phyloP scores from a whole-genome alignment of 805 yeast species.

The Cyberlindnera americana region DNA sequence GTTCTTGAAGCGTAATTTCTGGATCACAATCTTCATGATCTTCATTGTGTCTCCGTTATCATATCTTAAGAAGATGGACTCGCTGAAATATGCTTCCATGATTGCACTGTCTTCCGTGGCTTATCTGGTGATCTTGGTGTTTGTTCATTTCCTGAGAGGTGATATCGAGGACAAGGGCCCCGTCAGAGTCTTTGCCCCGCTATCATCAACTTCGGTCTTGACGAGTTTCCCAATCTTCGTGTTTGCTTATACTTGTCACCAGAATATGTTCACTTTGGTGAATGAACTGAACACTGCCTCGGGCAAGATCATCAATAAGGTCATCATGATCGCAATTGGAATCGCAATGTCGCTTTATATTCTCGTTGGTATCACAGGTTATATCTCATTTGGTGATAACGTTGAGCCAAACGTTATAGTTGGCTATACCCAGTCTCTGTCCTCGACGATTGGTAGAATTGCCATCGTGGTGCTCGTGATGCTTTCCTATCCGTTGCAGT shows the following conservation, averaged over 20 bases:
- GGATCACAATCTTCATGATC: conserved; percentile 58
- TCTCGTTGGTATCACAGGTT: conserved; percentile 77
- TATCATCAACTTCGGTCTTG: conserved; percentile 44
- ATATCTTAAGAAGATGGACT: conserved; percentile 70
- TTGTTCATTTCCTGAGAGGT: conserved; percentile 60
- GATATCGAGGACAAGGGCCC: conserved; percentile 55
- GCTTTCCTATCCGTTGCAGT: conserved; percentile 83
- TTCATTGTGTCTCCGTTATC: conserved; percentile 50
- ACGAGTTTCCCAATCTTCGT: conserved; percentile 87
- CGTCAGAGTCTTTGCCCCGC: conserved; percentile 46
- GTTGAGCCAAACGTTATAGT: conserved; percentile 78
- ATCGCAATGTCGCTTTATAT: conserved; percentile 62
- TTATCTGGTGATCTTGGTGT: conserved; percentile 69
- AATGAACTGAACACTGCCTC: conserved; percentile 70
- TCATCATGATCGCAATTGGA: conserved; percentile 52
- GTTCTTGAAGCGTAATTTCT: conserved; percentile 45
- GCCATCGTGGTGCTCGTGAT: conserved; percentile 79
- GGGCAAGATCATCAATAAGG: conserved; percentile 39
- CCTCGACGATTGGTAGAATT: conserved; percentile 76
- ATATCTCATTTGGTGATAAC: conserved; percentile 78
- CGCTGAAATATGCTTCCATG: conserved; percentile 81
- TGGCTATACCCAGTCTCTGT: conserved; percentile 60
- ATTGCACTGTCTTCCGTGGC: conserved; percentile 79
- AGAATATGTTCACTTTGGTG: conserved; percentile 85
- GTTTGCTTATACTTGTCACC: conserved; percentile 95